Evolutionary conservation across 345 rosid genomes (phyloP).

Genomic region (Lumnitzera racemosa): DNA sequence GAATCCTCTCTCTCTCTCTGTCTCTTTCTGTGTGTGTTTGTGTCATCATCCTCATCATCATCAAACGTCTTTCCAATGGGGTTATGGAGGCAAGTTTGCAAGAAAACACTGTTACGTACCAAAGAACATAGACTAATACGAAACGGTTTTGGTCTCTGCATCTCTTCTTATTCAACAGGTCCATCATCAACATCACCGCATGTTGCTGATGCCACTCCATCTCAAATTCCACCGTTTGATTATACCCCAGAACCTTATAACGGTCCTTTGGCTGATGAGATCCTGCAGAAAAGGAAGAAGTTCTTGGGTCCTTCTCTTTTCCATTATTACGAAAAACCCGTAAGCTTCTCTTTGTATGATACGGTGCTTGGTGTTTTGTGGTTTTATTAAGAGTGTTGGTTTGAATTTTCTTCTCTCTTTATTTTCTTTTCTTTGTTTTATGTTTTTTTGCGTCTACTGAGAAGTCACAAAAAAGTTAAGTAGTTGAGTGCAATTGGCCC

Average conservation of each 20-base stretch:
- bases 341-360: conserved; percentile 16
- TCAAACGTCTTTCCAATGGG: conserved; percentile 24
- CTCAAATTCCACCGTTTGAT: conserved; percentile 67
- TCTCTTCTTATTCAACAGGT: conserved; percentile 12
- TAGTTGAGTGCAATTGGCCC: too few species aligned
- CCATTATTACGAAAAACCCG: conserved; percentile 83
- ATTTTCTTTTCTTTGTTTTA: too few species aligned
- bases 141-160: conserved; percentile 1
- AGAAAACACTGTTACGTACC: conserved; percentile 7
- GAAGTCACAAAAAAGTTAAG: too few species aligned
- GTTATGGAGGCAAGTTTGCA: conserved; percentile 29
- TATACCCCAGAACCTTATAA: conserved; percentile 59
- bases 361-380: too few species aligned
- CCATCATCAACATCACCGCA: conserved; percentile 22
- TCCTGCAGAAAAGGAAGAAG: conserved; percentile 66
- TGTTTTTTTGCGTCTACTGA: too few species aligned
- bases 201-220: conserved; percentile 14
- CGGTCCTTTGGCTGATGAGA: conserved; percentile 67
- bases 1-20: too few species aligned
- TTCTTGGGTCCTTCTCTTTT: conserved; percentile 87
- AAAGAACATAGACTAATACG: too few species aligned
- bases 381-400: too few species aligned
- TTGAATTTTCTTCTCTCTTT: too few species aligned
- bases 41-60: too few species aligned
- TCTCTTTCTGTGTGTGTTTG: too few species aligned